A percentile compares a stretch with the other conserved stretches of the same genome.
phyloP scores from a whole-genome alignment of 2,329 filamentous ascomycete genomes.

The Ascochyta fabae region DNA sequence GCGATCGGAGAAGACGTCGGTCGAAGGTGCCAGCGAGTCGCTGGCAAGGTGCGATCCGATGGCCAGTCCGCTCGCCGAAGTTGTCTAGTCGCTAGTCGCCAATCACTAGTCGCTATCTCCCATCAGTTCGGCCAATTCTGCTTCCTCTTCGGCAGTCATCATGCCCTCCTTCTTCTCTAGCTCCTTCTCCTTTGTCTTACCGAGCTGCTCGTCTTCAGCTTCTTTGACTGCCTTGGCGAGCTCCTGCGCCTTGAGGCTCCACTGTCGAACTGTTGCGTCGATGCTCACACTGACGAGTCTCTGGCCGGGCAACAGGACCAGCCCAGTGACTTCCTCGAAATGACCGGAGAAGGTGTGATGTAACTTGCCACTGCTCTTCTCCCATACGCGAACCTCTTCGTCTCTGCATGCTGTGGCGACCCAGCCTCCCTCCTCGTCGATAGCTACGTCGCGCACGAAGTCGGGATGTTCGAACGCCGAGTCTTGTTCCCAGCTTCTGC shows the following conservation, averaged over 20 bases:
- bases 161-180: conserved; percentile 58
- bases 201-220: conserved; percentile 57
- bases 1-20: conserved; percentile 30
- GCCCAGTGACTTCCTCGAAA: conserved; percentile 88
- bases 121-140: conserved; percentile 90
- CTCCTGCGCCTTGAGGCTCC: conserved; percentile 72
- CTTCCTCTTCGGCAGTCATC: conserved; percentile 89
- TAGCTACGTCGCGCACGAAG: conserved; percentile 83
- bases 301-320: conserved; percentile 66
- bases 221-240: conserved; percentile 62
- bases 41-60: conserved; percentile 27
- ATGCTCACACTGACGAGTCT: conserved; percentile 82
- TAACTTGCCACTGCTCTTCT: conserved; percentile 72
- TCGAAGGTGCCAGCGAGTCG: conserved; percentile 26
- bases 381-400: conserved; percentile 92
- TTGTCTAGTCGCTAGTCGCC: conserved; percentile 64
- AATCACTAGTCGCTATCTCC: conserved; percentile 72
- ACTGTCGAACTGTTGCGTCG: conserved; percentile 85
- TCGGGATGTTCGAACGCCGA: conserved; percentile 81
- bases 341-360: conserved; percentile 80
- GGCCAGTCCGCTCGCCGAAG: conserved; percentile 27
- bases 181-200: conserved; percentile 52
- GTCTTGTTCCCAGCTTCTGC: conserved; percentile 72
- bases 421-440: conserved; percentile 73
- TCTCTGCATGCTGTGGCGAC: conserved; percentile 88